phyloP scores from a whole-genome alignment of 2,329 filamentous ascomycete species.

The Cercospora sp. region DNA sequence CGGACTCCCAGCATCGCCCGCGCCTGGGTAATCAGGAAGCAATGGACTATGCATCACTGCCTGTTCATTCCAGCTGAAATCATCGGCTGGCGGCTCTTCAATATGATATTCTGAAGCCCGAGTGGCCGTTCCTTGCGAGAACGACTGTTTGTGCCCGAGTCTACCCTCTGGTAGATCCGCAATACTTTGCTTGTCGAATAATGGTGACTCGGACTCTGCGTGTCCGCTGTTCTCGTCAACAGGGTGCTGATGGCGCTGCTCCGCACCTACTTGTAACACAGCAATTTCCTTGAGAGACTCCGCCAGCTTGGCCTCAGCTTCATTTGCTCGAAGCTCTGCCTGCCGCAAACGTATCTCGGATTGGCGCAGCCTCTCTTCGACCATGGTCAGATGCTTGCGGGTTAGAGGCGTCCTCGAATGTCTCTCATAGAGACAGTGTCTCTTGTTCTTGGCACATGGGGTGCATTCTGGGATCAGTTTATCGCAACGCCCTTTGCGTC shows the following conservation, averaged over 20 bases:
- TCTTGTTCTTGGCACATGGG: conserved; percentile 46
- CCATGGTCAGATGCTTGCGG: conserved; percentile 49
- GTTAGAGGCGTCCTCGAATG: conserved; percentile 52
- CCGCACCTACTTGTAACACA: neutral
- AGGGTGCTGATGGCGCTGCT: neutral
- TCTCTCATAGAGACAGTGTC: conserved; percentile 53
- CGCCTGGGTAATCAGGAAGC: neutral
- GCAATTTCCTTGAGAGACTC: neutral
- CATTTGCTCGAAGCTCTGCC: conserved; percentile 27
- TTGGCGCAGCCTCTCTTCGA: conserved; percentile 45
- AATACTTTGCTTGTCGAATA: neutral
- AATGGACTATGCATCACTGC: conserved; percentile 8
- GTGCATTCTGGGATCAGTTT: conserved; percentile 42
- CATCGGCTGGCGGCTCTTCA: conserved; percentile 32
- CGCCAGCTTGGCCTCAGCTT: conserved; percentile 27
- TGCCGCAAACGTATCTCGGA: conserved; percentile 29
- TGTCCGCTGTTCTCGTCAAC: neutral
- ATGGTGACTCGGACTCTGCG: neutral
- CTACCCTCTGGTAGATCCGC: neutral
- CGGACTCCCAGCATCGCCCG: neutral
- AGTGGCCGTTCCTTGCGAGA: neutral
- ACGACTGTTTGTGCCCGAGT: neutral
- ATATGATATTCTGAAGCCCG: conserved; percentile 10
- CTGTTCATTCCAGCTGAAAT: conserved; percentile 36
- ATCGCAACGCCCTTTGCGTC: conserved; percentile 33